Conservation (phyloP, 202 grass and related monocot species). For the Miscanthus sacchariflorus region DNA sequence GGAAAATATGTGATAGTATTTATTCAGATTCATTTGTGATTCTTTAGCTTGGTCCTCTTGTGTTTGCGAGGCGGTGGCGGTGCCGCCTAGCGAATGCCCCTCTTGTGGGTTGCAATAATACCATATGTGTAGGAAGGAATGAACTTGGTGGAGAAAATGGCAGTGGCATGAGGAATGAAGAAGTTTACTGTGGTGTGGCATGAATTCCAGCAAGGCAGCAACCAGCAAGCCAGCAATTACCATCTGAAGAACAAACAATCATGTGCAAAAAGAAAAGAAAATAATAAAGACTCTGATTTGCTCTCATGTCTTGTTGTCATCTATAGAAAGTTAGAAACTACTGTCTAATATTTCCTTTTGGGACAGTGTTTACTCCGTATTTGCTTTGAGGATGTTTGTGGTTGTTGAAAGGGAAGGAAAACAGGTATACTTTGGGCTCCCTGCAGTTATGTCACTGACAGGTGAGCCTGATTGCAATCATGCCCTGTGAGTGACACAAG, state of each 20-base stretch:
- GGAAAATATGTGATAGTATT: conserved; percentile 72
- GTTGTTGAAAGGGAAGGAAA: background rate
- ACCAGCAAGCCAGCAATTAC: background rate
- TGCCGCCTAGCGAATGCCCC: conserved; percentile 6
- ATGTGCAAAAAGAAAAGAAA: background rate
- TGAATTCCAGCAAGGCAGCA: background rate
- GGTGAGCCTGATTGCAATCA: background rate
- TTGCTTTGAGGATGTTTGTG: background rate
- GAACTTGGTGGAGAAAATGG: conserved; percentile 16
- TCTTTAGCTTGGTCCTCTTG: conserved; percentile 55
- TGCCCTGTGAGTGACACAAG: too few species aligned
- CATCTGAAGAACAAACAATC: background rate
- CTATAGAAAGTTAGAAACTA: background rate
- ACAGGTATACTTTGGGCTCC: background rate
- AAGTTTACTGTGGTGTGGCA: background rate
- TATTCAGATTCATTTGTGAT: conserved; percentile 77
- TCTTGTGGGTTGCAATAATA: conserved; percentile 61
- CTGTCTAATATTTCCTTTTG: background rate
- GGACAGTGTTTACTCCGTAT: background rate
- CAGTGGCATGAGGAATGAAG: conserved; percentile 27
- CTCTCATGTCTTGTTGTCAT: background rate
- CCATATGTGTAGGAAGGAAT: conserved; percentile 46
- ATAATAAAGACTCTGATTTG: background rate
- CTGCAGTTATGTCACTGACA: too few species aligned
- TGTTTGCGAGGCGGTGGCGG: conserved; percentile 29